Conservation (phyloP, 495 filamentous ascomycete species). For the Aspergillus campestris region DNA sequence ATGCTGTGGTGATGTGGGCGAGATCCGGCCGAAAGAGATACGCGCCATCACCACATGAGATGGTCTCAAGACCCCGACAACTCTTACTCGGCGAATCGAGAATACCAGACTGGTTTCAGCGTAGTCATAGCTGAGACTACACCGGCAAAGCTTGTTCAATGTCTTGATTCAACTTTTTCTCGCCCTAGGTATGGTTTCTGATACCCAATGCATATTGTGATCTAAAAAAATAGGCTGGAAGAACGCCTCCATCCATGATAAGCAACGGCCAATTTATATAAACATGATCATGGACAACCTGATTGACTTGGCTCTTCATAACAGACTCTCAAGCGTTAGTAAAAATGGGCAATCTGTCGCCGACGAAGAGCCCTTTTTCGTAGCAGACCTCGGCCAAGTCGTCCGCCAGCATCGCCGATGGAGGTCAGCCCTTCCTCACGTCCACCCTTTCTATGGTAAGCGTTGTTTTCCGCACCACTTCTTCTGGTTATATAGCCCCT, state of each 20-base stretch:
- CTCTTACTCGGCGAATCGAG: too few species aligned
- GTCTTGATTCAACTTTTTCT: too few species aligned
- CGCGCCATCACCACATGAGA: too few species aligned
- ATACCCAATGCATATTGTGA: too few species aligned
- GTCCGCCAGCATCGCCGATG: slow-evolving; percentile 4
- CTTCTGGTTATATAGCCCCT: not conserved
- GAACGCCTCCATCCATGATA: slow-evolving; percentile 6
- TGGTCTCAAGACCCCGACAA: too few species aligned
- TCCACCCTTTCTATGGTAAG: slow-evolving; percentile 7
- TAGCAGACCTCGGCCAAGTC: slow-evolving; percentile 4
- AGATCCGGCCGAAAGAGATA: too few species aligned
- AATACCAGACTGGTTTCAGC: too few species aligned
- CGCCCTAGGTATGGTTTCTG: too few species aligned
- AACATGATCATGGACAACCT: not conserved
- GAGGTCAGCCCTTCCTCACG: not conserved
- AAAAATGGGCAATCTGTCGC: not conserved
- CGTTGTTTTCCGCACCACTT: too few species aligned
- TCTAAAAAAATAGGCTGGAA: not conserved
- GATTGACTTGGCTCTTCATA: not conserved
- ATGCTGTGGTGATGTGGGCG: too few species aligned
- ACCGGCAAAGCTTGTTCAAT: too few species aligned
- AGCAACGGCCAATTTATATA: not conserved
- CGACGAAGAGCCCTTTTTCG: slow-evolving; percentile 5
- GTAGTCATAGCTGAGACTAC: too few species aligned
- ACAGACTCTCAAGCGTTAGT: not conserved